Evolutionary conservation across 805 yeast genomes (phyloP), one percentile per base, ranked within the genome.

Genomic region (Candida verbasci): DNA sequence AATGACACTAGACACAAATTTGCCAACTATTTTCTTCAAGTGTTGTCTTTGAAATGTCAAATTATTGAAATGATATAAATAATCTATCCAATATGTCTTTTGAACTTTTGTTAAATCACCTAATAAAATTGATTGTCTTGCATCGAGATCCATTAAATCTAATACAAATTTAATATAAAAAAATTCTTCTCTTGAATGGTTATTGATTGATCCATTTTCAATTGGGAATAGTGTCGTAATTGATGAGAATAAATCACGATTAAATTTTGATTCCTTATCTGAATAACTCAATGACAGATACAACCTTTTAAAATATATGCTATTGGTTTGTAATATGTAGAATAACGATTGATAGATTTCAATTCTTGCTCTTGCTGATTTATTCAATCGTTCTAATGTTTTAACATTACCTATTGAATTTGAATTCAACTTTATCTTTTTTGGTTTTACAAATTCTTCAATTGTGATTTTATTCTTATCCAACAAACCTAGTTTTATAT

Each of bases 251-350:
- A 66, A 47, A 15, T 51, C 53, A 29, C 46, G 49, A 31, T 41
- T 41, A 26, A 46, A 45, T 22, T 44, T 34, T 24, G 53, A 35
- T 38, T 47, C 58, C 50, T 43, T 62, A 43, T 43, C 49, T 34
- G 17, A 49, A 36, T 49, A 55, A 41, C 33, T 46, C 20, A 61
- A 55, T 8, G 56, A 48, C 11, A 63, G 55, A 38, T 78, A 74
- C 24, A 86, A 56, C 10, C 77, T 60, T 2, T 79, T 68, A 52
- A 89, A 70, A 50, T 91, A 91, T 1, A 58, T 55, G 0, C 95
- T 85, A 49, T 86, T 86, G 0, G 95, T 84, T 55, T 93, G 97
- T 29, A 93, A 57, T 17, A 91, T 60, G 51, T 82, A 93, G 47
- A 93, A 80, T 35, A 91, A 52, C 16, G 85, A 82, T 48, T 82